These are phyloP conservation scores for Diplosphaera chodatii DNA, from an alignment of 139 green algal species.

Conservation along the genomic window DNA sequence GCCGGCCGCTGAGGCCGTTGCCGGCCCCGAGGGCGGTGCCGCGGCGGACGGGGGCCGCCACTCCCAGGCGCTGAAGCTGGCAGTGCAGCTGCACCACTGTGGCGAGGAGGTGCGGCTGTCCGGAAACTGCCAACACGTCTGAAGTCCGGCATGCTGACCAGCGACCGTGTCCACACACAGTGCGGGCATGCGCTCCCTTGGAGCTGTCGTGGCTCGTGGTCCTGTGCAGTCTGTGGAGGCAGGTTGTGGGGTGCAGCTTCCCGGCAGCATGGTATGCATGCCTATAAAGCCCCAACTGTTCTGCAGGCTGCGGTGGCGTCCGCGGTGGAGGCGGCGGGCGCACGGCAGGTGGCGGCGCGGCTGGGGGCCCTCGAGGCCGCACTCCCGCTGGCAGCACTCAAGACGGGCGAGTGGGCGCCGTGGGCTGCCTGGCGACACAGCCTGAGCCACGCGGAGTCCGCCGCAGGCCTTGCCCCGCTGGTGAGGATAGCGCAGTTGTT, in stretches of 20 bases:
- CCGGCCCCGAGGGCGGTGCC: neutral
- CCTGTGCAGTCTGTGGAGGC: too few species aligned
- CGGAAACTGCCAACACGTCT: too few species aligned
- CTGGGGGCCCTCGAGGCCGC: neutral
- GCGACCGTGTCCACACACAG: too few species aligned
- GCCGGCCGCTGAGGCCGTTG: too few species aligned
- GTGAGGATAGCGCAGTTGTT: too few species aligned
- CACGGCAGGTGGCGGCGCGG: neutral
- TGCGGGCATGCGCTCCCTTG: too few species aligned
- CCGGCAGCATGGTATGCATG: too few species aligned
- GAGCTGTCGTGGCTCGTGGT: too few species aligned
- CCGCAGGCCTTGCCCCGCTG: neutral
- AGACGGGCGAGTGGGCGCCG: neutral
- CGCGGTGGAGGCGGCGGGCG: neutral
- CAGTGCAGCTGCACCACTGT: neutral
- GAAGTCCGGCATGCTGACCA: too few species aligned
- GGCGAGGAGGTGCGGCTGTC: too few species aligned
- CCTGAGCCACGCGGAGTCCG: neutral
- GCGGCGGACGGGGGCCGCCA: neutral
- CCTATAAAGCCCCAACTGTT: too few species aligned
- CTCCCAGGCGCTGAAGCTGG: neutral
- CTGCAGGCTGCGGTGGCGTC: neutral
- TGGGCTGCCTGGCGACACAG: neutral
- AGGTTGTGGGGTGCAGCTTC: too few species aligned
- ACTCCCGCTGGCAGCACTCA: neutral